Conservation (phyloP, 2,329 filamentous ascomycete genomes). For the Alternaria dauci region DNA sequence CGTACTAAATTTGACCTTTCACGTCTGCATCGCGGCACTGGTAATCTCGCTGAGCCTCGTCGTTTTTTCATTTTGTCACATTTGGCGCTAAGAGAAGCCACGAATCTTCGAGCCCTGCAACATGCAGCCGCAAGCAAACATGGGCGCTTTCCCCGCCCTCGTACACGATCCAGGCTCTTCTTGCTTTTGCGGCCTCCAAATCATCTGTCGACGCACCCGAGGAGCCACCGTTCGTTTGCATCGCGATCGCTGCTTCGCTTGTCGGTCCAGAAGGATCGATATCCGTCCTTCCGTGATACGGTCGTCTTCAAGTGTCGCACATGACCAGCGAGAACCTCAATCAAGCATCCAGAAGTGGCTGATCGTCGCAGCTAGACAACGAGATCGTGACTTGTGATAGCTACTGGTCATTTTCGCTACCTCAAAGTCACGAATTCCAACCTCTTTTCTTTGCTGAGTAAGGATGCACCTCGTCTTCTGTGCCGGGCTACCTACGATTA, state of each 20-base stretch:
- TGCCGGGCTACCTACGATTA: neutral
- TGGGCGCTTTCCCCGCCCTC: neutral
- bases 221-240: neutral
- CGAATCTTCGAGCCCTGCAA: neutral
- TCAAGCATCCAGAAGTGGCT: neutral
- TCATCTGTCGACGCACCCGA: neutral
- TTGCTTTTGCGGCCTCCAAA: neutral
- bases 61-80: slow-evolving; percentile 19
- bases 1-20: neutral
- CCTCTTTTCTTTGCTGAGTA: neutral
- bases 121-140: slow-evolving; percentile 5
- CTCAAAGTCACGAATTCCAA: too few species aligned
- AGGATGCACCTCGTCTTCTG: neutral
- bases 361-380: neutral
- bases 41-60: slow-evolving; percentile 12
- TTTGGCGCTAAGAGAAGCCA: slow-evolving; percentile 17
- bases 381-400: neutral
- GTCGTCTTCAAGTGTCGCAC: neutral
- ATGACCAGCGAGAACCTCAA: neutral
- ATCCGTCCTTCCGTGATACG: slow-evolving; percentile 8
- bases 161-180: neutral
- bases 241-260: neutral
- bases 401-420: neutral
- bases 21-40: neutral
- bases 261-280: neutral